Evolutionary conservation across 306 rosid genomes (phyloP).

Genomic region (Malus sylvestris): DNA sequence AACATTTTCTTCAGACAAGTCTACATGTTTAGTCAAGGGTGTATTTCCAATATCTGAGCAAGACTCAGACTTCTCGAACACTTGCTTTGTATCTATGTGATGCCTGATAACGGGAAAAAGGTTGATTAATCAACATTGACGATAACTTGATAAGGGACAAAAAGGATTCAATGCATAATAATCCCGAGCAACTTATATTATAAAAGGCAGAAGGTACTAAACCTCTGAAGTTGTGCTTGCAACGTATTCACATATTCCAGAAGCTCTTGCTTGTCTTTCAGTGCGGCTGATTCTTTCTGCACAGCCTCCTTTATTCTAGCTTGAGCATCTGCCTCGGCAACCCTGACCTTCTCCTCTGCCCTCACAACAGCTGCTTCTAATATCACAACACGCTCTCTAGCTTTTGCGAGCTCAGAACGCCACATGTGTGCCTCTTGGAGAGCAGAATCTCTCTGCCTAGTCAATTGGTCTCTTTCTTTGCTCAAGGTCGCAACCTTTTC

Average conservation of each 20-base stretch:
- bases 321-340: slow-evolving; percentile 70
- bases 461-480: slow-evolving; percentile 75
- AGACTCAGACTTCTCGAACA: slow-evolving; percentile 79
- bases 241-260: slow-evolving; percentile 68
- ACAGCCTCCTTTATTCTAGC: slow-evolving; percentile 71
- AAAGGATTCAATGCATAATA: not conserved
- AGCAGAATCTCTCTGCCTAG: slow-evolving; percentile 75
- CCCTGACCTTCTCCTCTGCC: slow-evolving; percentile 91
- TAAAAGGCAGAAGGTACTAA: slow-evolving; percentile 23
- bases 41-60: slow-evolving; percentile 43
- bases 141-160: not conserved
- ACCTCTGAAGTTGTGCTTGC: slow-evolving; percentile 93
- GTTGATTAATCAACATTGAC: not conserved
- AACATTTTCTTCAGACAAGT: slow-evolving; percentile 74
- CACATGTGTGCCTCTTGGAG: slow-evolving; percentile 84
- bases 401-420: slow-evolving; percentile 95
- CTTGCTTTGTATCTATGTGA: slow-evolving; percentile 68
- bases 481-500: slow-evolving; percentile 39
- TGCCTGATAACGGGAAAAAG: slow-evolving; percentile 44
- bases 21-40: slow-evolving; percentile 76
- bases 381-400: slow-evolving; percentile 83
- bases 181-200: not conserved
- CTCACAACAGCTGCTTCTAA: slow-evolving; percentile 81
- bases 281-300: slow-evolving; percentile 60
- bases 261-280: slow-evolving; percentile 82